Base-by-base conservation (phyloP, 1,139 yeast genomes). In the Yamadazyma songkhlaensis region DNA sequence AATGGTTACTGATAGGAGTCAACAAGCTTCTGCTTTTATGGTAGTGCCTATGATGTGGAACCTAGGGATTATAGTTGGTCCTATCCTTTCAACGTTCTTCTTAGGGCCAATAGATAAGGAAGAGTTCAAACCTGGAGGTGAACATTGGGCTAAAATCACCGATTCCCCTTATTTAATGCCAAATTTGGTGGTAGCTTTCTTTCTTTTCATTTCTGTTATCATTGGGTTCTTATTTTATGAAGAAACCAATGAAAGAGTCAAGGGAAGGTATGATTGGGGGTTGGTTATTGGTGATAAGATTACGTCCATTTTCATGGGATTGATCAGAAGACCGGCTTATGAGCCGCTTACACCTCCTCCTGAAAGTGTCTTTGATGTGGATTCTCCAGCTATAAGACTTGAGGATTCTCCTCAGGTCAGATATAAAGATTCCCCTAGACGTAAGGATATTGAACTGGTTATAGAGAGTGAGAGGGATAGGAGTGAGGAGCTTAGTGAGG, bases 161-260 rank as follows among this genome's bases (percentile, higher is more conserved):
- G 33, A 23, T 30, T 66, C 65, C 51, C 86, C 86, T 0, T 81
- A 77, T 50, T 77, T 82, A 1, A 56, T 79, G 45, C 79, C 84
- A 3, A 81, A 80, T 50, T 49, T 81, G 9, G 75, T 75, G 3
- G 79, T 79, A 11, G 68, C 78, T 4, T n/a, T 47, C 2, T 57
- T 72, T 37, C 57, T 79, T 14, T 51, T 60, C 52, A 39, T 61
- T 33, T 68, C 77, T 27, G 46, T 66, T 24, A 24, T 63, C 2
- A 44, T 65, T 25, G 77, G 71, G 3, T 57, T 74, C 38, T 62
- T 81, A 33, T 79, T 79, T 47, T 55, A 81, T 29, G 84, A 80
- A 51, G 87, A 81, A 53, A 77, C 85, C 2, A 79, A 77, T 49
- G 72, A 64, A 14, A 54, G 55, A 24, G 58, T 58, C 36, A 65